A percentile compares a stretch with the other conserved stretches of the same genome.
Evolutionary conservation across 1,284 basidiomycete species (phyloP).

Genomic region (Gomphus bonarii): DNA sequence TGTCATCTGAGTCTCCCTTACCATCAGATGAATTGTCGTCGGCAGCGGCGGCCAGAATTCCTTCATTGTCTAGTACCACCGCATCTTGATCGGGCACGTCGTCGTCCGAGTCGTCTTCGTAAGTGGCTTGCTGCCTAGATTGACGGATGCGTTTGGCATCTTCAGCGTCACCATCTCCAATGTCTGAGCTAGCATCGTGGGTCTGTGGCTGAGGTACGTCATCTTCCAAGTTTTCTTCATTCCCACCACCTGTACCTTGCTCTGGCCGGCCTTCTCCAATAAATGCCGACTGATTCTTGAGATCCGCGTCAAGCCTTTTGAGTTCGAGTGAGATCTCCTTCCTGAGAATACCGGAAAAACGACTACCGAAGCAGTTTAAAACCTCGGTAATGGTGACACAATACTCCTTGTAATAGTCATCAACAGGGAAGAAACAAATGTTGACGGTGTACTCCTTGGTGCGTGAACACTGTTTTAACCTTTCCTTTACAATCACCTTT

Average conservation of each 20-base stretch:
- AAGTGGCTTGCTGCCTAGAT: slow-evolving; percentile 60
- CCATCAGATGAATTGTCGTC: slow-evolving; percentile 40
- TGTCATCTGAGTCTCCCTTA: slow-evolving; percentile 29
- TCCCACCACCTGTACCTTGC: slow-evolving; percentile 32
- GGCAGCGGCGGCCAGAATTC: slow-evolving; percentile 31
- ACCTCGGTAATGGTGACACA: slow-evolving; percentile 70
- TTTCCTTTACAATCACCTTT: slow-evolving; percentile 75
- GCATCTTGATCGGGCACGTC: slow-evolving; percentile 25
- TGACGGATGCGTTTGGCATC: slow-evolving; percentile 60
- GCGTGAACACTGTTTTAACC: slow-evolving; percentile 57
- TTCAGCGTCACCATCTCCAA: slow-evolving; percentile 74
- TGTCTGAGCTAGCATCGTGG: slow-evolving; percentile 49
- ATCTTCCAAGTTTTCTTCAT: slow-evolving; percentile 35
- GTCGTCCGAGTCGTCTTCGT: slow-evolving; percentile 58
- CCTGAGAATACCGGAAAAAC: slow-evolving; percentile 78
- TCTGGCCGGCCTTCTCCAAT: slow-evolving; percentile 71
- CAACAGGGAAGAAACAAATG: slow-evolving; percentile 79
- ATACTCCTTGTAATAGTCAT: slow-evolving; percentile 84
- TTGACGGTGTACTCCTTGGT: slow-evolving; percentile 78
- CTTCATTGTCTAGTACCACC: slow-evolving; percentile 14
- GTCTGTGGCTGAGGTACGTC: slow-evolving; percentile 31
- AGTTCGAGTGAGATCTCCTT: slow-evolving; percentile 84
- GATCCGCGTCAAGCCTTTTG: slow-evolving; percentile 76
- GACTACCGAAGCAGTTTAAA: slow-evolving; percentile 60
- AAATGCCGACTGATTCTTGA: slow-evolving; percentile 70